Evolutionary conservation across 2,329 filamentous ascomycete genomes (phyloP).

Genomic region (Alternaria gaisen): DNA sequence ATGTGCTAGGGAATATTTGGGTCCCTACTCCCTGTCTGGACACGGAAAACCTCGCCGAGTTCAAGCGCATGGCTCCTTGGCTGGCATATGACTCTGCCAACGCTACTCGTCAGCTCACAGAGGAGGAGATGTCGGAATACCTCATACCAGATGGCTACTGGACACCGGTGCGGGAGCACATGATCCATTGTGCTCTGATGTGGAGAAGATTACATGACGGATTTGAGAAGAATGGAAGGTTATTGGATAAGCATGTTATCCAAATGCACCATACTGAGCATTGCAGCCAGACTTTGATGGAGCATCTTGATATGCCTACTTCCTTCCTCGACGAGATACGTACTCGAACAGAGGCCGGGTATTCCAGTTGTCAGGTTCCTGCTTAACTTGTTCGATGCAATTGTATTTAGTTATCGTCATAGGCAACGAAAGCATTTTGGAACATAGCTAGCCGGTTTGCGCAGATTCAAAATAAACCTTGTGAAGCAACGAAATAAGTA

Average conservation of each 20-base stretch:
- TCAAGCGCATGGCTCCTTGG: neutral
- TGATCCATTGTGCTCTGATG: slow-evolving; percentile 2
- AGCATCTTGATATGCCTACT: neutral
- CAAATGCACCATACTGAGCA: neutral
- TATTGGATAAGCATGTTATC: neutral
- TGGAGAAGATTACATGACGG: neutral
- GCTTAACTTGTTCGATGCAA: neutral
- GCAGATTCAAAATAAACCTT: neutral
- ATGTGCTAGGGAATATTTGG: neutral
- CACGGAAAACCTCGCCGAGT: neutral
- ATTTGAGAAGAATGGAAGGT: neutral
- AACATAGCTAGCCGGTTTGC: neutral
- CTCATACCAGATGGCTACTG: slow-evolving; percentile 11
- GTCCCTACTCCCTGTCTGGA: neutral
- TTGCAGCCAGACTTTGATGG: neutral
- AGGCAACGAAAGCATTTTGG: neutral
- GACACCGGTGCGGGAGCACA: slow-evolving; percentile 14
- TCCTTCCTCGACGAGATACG: neutral
- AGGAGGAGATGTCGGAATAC: slow-evolving; percentile 14
- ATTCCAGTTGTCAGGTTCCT: neutral
- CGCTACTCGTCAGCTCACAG: slow-evolving; percentile 11
- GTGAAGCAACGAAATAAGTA: neutral
- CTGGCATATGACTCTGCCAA: slow-evolving; percentile 12
- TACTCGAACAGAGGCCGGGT: neutral
- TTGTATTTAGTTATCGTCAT: neutral